A percentile compares a stretch with the other conserved stretches of the same genome.
Evolutionary conservation across 108 stramenopile genomes (phyloP).

Genomic region (Cyclostephanos invisitatus): DNA sequence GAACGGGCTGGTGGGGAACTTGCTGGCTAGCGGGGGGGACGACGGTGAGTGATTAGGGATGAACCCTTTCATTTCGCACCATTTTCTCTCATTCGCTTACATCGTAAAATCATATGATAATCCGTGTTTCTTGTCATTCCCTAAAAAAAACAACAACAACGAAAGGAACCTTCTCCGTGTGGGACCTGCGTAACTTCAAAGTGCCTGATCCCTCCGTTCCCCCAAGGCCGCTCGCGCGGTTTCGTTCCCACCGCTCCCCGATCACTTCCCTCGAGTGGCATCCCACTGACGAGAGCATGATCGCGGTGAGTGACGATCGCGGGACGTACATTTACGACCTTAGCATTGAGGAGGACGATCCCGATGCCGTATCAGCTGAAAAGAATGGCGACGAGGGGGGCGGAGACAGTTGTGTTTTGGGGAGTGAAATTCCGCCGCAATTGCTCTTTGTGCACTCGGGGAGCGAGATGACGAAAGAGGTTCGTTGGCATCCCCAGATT

Average conservation of each 20-base stretch:
- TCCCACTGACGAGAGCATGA: constrained; percentile 90
- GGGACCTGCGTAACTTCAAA: constrained; percentile 92
- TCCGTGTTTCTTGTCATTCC: background rate
- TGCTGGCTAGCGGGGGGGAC: constrained; percentile 93
- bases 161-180: constrained; percentile 66
- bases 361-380: constrained; percentile 1
- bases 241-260: constrained; percentile 86
- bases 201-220: constrained; percentile 38
- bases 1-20: constrained; percentile 90
- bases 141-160: background rate
- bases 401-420: constrained; percentile 19
- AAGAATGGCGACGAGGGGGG: constrained; percentile 38
- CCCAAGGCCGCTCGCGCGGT: constrained; percentile 82
- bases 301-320: constrained; percentile 62
- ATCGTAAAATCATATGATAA: background rate
- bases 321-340: constrained; percentile 95
- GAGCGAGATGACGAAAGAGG: constrained; percentile 90
- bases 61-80: background rate
- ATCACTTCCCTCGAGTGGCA: constrained; percentile 97
- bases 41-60: constrained; percentile 76
- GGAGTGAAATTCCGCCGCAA: constrained; percentile 92
- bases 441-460: constrained; percentile 97
- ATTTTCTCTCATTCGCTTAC: background rate
- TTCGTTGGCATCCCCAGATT: constrained; percentile 97
- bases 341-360: constrained; percentile 93